Evolutionary conservation across 2,329 filamentous ascomycete species (phyloP).

Genomic region (Trichoderma lentiforme): DNA sequence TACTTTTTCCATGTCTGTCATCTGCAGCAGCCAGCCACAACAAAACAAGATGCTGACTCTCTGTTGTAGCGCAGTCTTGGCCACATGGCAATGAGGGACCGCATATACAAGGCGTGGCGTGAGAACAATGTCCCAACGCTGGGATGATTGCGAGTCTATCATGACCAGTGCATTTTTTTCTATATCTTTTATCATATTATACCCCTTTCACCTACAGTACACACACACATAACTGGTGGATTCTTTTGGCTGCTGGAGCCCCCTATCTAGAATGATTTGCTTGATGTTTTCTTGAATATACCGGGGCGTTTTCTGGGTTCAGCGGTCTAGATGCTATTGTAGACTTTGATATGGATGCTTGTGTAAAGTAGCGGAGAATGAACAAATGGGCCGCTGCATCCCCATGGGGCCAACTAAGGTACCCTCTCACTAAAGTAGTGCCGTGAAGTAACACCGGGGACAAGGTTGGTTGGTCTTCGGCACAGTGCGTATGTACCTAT

Average conservation of each 20-base stretch:
- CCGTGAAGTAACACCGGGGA: neutral
- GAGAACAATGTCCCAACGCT: slow-evolving; percentile 1
- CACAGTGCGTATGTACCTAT: neutral
- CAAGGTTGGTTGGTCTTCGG: neutral
- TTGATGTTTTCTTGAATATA: neutral
- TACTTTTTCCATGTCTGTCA: neutral
- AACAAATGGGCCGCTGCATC: neutral
- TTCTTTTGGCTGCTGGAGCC: neutral
- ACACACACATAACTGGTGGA: neutral
- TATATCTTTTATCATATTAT: neutral
- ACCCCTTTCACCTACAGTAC: neutral
- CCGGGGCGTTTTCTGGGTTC: neutral
- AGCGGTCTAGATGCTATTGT: neutral
- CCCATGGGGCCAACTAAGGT: neutral
- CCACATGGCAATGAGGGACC: slow-evolving; percentile 35
- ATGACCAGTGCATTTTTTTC: neutral
- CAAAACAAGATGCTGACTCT: neutral
- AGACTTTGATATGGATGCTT: neutral
- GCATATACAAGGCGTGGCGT: slow-evolving; percentile 25
- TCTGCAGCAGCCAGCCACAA: neutral
- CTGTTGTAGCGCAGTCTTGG: slow-evolving; percentile 34
- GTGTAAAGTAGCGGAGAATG: neutral
- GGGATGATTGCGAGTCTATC: neutral
- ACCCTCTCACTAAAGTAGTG: neutral
- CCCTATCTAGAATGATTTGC: neutral